A percentile compares a stretch with the other conserved stretches of the same genome.
Conservation (phyloP, 345 rosid species). For the Linum usitatissimum region DNA sequence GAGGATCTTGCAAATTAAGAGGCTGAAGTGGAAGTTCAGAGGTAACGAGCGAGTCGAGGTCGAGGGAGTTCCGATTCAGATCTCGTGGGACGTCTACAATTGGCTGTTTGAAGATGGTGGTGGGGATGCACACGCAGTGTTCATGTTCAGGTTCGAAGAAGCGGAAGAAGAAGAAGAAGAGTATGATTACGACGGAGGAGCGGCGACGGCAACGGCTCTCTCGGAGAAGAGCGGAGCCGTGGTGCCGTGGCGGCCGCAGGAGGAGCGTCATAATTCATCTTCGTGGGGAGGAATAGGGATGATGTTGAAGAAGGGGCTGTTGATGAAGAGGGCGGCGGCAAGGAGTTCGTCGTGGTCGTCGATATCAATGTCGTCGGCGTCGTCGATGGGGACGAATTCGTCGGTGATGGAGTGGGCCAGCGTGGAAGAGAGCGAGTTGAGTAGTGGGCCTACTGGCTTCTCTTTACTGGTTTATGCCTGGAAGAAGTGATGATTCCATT, state of each 20-base stretch:
- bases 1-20: slow-evolving; percentile 56
- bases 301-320: slow-evolving; percentile 66
- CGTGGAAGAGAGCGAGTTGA: slow-evolving; percentile 48
- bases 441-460: slow-evolving; percentile 47
- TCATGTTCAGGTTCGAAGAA: slow-evolving; percentile 76
- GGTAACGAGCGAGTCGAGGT: slow-evolving; percentile 75
- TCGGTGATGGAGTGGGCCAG: slow-evolving; percentile 97
- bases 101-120: slow-evolving; percentile 57
- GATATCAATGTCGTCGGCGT: slow-evolving; percentile 72
- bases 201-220: background rate
- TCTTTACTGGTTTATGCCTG: slow-evolving; percentile 74
- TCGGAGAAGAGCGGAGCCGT: background rate
- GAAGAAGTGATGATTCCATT: slow-evolving; percentile 22
- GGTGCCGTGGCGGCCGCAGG: background rate
- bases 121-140: slow-evolving; percentile 47
- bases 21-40: slow-evolving; percentile 84
- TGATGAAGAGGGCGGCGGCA: slow-evolving; percentile 24
- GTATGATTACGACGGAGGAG: slow-evolving; percentile 6
- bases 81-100: slow-evolving; percentile 93
- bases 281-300: slow-evolving; percentile 54
- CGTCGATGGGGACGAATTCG: slow-evolving; percentile 59
- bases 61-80: slow-evolving; percentile 55
- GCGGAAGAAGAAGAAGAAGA: slow-evolving; percentile 19
- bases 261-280: slow-evolving; percentile 19
- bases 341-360: slow-evolving; percentile 72